Evolutionary conservation across 371 early-diverging fungal genomes (phyloP).

Genomic region (Mucor sp.): DNA sequence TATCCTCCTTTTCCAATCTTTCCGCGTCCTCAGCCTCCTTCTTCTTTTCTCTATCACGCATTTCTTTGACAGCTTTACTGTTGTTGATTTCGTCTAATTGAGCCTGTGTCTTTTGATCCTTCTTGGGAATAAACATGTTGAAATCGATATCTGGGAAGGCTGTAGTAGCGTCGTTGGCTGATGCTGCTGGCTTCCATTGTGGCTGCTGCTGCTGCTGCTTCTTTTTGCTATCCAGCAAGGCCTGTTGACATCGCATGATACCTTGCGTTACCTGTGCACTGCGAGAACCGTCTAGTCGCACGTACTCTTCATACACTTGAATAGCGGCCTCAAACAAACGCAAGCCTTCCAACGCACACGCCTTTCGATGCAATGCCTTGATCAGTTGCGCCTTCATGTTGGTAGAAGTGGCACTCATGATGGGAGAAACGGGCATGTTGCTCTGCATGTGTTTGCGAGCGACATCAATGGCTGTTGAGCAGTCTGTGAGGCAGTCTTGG

Average conservation of each 20-base stretch:
- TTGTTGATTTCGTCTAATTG: conserved; percentile 33
- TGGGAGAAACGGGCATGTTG: conserved; percentile 40
- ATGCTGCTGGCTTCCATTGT: conserved; percentile 11
- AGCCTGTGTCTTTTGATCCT: not conserved
- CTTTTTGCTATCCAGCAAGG: conserved; percentile 15
- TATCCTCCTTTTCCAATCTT: conserved; percentile 72
- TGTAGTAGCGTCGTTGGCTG: not conserved
- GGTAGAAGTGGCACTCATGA: conserved; percentile 13
- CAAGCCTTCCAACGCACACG: conserved; percentile 78
- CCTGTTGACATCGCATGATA: conserved; percentile 39
- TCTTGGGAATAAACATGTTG: conserved; percentile 18
- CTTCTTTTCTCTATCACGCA: conserved; percentile 73
- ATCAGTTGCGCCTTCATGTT: conserved; percentile 17
- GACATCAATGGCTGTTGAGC: conserved; percentile 25
- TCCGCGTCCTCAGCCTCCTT: conserved; percentile 80
- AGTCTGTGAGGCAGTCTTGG: conserved; percentile 68
- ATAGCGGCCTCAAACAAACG: conserved; percentile 80
- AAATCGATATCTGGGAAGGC: conserved; percentile 29
- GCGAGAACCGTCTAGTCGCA: conserved; percentile 44
- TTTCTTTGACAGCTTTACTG: conserved; percentile 64
- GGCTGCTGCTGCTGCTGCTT: not conserved
- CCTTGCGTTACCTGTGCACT: conserved; percentile 57
- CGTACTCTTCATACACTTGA: conserved; percentile 66
- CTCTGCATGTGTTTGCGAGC: conserved; percentile 3
- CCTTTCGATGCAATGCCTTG: conserved; percentile 55